Conservation (phyloP, 192 early-diverging fungal genomes). For the Allomyces arbusculus region DNA sequence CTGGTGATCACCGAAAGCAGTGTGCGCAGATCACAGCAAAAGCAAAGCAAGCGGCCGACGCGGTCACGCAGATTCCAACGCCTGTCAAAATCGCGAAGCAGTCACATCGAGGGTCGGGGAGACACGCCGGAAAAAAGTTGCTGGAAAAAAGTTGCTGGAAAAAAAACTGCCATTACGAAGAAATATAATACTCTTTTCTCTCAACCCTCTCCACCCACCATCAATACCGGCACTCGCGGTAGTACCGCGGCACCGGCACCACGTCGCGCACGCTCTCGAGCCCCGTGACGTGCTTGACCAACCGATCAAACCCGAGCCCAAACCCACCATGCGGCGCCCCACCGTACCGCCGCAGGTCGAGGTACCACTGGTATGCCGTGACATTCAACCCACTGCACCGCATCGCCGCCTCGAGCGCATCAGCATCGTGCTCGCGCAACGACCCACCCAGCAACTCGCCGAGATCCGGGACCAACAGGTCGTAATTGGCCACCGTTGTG, state of each 20-base stretch:
- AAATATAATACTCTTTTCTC: too few relatives aligned
- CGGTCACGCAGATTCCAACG: too few relatives aligned
- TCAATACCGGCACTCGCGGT: constrained; percentile 29
- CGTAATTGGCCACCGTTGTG: constrained; percentile 58
- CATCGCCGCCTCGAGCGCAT: constrained; percentile 29
- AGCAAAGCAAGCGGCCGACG: too few relatives aligned
- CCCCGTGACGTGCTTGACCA: constrained; percentile 54
- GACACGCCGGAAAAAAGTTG: too few relatives aligned
- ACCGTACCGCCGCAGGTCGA: constrained; percentile 66
- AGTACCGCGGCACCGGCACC: constrained; percentile 26
- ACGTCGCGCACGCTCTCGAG: constrained; percentile 61
- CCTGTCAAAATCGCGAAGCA: too few relatives aligned
- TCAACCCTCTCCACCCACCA: neutral
- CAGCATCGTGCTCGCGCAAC: constrained; percentile 50
- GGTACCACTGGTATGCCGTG: constrained; percentile 64
- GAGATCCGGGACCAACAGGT: constrained; percentile 60
- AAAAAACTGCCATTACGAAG: too few relatives aligned
- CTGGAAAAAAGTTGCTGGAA: too few relatives aligned
- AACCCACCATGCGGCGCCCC: constrained; percentile 69
- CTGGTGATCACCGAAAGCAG: too few relatives aligned
- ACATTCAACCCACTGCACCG: constrained; percentile 25
- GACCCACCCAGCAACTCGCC: constrained; percentile 74
- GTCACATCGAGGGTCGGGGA: too few relatives aligned
- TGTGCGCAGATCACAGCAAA: too few relatives aligned
- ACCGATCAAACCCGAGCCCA: constrained; percentile 77